Evolutionary conservation across 1,284 basidiomycete genomes (phyloP).

Genomic region (Cryptococcus depauperatus): DNA sequence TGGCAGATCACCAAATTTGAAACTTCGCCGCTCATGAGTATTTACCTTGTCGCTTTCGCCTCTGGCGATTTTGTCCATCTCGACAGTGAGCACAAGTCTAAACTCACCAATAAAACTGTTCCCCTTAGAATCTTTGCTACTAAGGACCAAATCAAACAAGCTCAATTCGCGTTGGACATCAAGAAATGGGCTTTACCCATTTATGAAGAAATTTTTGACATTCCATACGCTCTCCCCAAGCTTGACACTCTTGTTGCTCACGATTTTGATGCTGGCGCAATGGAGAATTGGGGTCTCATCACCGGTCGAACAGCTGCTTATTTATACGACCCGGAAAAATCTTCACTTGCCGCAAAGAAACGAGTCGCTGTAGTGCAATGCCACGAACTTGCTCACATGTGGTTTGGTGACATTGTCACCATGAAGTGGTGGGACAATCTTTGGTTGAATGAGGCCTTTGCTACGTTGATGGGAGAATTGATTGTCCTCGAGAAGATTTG

Average conservation of each 20-base stretch:
- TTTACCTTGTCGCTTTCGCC: slow-evolving; percentile 85
- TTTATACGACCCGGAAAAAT: slow-evolving; percentile 69
- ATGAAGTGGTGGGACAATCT: slow-evolving; percentile 93
- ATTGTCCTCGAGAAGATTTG: slow-evolving; percentile 66
- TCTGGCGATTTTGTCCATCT: slow-evolving; percentile 73
- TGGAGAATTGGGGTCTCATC: slow-evolving; percentile 96
- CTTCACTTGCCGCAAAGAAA: slow-evolving; percentile 70
- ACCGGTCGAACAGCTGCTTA: slow-evolving; percentile 79
- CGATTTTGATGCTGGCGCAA: slow-evolving; percentile 86
- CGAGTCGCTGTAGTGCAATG: slow-evolving; percentile 64
- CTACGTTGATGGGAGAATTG: slow-evolving; percentile 76
- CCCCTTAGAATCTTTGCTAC: slow-evolving; percentile 86
- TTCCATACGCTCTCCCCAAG: slow-evolving; percentile 88
- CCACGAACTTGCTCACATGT: slow-evolving; percentile 46
- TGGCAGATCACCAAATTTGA: slow-evolving; percentile 78
- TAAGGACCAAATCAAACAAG: slow-evolving; percentile 68
- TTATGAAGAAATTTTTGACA: slow-evolving; percentile 88
- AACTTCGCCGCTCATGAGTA: slow-evolving; percentile 72
- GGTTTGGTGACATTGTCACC: slow-evolving; percentile 86
- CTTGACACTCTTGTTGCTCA: slow-evolving; percentile 73
- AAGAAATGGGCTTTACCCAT: slow-evolving; percentile 77
- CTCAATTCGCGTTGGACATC: slow-evolving; percentile 69
- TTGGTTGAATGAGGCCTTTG: slow-evolving; percentile 69
- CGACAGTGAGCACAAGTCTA: slow-evolving; percentile 69
- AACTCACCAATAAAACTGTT: slow-evolving; percentile 69